Evolutionary conservation across 2,329 filamentous ascomycete genomes (phyloP), one percentile per base, ranked within the genome.

Genomic region (Nothomitra cinnamomea): DNA sequence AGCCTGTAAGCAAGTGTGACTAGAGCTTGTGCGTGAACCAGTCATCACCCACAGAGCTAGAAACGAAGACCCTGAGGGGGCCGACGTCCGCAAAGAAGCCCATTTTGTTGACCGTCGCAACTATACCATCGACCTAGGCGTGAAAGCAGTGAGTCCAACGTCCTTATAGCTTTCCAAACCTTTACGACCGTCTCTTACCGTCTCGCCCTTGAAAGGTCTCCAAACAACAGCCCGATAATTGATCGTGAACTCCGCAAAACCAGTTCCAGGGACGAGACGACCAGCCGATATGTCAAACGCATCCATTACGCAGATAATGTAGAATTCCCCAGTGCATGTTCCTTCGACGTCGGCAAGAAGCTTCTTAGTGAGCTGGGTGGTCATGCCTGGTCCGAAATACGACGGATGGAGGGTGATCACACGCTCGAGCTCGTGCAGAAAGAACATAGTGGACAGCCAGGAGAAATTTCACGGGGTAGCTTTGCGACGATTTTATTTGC

Each of bases 301-400:
- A 68, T 95, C 89, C 80, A 98, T 90, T 63, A 98, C 94, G 64
- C 88, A 92, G 62, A 98, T 92, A 65, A 98, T 94, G 69, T 92
- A 96, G 74, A 94, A 95, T 66, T 87, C 87, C 55, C 92, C 92
- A 2, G 88, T 92, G 69, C 89, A 95, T 42, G 86, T 90, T 22
- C 92, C 92, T 70, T 98, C 92, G 57, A 95, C 87, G 65, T 96
- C 90, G 64, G 86, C 83, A 59, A 95, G 78, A 25, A 98, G 80
- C 68, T 90, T 88, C 61, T 85, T 83, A 52, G 85, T 90, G 41
- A 98, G 85, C 62, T 94, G 82, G 61, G 94, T 85, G 62, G 90
- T 83, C 74, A 95, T 94, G 65, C 92, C 87, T 58, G 87, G 83
- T 55, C 89, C 89, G 66, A 98, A 96, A 72, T 94, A 98, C 12